These are phyloP conservation scores for Trypanosoma brucei DNA, from an alignment of 208 protist species.

Conservation along the genomic window DNA sequence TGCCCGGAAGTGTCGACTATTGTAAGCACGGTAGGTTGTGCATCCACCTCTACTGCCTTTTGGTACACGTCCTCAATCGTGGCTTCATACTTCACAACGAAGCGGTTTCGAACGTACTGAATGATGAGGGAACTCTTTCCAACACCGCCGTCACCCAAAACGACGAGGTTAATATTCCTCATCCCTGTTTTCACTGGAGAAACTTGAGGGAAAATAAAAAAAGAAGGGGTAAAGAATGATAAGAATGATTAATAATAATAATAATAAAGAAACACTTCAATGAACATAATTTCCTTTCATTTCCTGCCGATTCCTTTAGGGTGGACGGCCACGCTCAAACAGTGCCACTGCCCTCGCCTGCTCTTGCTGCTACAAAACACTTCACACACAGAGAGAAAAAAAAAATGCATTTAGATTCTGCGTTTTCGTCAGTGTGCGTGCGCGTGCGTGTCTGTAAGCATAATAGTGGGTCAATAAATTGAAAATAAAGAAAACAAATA, in stretches of 20 bases:
- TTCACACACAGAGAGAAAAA: no score
- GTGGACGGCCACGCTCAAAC: no score
- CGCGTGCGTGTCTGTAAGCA: no score
- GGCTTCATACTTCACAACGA: slow-evolving; percentile 61
- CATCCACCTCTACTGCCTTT: slow-evolving; percentile 70
- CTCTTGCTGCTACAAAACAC: no score
- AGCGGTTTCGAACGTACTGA: slow-evolving; percentile 72
- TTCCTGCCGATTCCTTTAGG: neutral
- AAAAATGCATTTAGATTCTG: no score
- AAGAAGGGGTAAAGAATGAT: no score
- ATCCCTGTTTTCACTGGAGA: slow-evolving; percentile 5
- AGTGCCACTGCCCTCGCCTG: no score
- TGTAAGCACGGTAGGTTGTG: slow-evolving; percentile 78
- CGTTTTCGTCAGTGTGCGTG: no score
- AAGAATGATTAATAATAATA: no score
- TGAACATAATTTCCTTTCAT: neutral
- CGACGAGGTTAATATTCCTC: slow-evolving; percentile 46
- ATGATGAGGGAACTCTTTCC: slow-evolving; percentile 73
- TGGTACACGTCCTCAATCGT: slow-evolving; percentile 83
- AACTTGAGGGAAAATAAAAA: neutral
- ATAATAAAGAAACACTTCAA: no score
- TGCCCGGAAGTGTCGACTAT: slow-evolving; percentile 92
- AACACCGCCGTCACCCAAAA: slow-evolving; percentile 48
- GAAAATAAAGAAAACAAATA: no score
- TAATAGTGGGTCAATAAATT: no score